Conservation (phyloP, 345 rosid genomes). For the Zanthoxylum bungeanum region DNA sequence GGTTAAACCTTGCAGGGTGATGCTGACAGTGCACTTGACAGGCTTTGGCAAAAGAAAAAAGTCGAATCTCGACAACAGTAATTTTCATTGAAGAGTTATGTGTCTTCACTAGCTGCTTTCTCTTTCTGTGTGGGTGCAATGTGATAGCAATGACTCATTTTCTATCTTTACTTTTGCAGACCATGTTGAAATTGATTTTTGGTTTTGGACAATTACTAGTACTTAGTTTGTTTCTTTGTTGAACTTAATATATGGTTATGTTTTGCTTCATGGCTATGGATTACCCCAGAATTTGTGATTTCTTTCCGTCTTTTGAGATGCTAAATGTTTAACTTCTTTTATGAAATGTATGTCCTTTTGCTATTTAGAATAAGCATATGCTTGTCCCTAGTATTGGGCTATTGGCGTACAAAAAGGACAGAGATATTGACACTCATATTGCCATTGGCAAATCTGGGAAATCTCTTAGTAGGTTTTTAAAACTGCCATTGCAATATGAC, state of each 20-base stretch:
- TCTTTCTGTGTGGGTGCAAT: background rate
- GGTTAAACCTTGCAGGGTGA: slow-evolving; percentile 39
- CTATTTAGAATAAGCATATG: too few relatives aligned
- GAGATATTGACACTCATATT: background rate
- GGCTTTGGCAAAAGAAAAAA: slow-evolving; percentile 65
- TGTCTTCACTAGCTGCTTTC: background rate
- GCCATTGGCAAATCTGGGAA: background rate
- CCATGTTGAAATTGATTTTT: background rate
- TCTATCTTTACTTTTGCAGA: slow-evolving; percentile 8
- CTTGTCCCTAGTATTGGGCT: background rate
- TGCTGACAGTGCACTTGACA: slow-evolving; percentile 51
- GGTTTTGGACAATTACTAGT: background rate
- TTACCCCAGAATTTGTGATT: background rate
- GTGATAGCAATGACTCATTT: slow-evolving; percentile 2
- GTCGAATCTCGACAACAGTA: slow-evolving; percentile 32
- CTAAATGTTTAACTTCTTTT: background rate
- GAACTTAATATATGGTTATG: background rate
- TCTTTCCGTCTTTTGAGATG: background rate
- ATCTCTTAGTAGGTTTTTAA: background rate
- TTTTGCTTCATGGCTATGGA: background rate
- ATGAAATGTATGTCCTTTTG: background rate
- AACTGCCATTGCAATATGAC: too few relatives aligned
- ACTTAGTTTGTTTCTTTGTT: background rate
- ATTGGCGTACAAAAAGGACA: background rate
- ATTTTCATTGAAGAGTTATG: background rate